Conservation (phyloP, 2,329 filamentous ascomycete species). For the Fusarium coffeatum region DNA sequence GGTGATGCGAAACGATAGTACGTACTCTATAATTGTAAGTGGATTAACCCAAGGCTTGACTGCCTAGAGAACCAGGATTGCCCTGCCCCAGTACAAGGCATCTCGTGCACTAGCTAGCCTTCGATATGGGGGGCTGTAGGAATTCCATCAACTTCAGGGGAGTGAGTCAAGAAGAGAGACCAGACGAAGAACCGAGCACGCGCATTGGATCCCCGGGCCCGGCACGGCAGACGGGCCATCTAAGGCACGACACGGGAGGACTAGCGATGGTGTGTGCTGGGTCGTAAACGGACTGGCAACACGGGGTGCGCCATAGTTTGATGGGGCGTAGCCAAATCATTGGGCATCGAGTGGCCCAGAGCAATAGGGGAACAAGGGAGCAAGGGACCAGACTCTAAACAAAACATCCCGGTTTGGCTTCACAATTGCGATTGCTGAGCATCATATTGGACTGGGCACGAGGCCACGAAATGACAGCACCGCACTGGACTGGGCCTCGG, state of each 20-base stretch:
- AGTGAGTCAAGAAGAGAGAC: slow-evolving; percentile 42
- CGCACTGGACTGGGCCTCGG: slow-evolving; percentile 13
- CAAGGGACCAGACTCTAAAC: slow-evolving; percentile 35
- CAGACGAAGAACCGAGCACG: slow-evolving; percentile 32
- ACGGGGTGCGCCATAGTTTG: slow-evolving; percentile 30
- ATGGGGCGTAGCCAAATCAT: slow-evolving; percentile 42
- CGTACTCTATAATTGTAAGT: slow-evolving; percentile 40
- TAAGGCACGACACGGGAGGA: slow-evolving; percentile 35
- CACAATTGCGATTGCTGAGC: slow-evolving; percentile 16
- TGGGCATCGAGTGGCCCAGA: slow-evolving; percentile 41
- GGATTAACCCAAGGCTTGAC: slow-evolving; percentile 33
- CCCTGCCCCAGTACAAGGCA: slow-evolving; percentile 37
- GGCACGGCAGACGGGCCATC: slow-evolving; percentile 38
- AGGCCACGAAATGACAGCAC: slow-evolving; percentile 30
- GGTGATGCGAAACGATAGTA: slow-evolving; percentile 36
- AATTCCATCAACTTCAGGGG: slow-evolving; percentile 23
- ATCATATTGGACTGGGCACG: slow-evolving; percentile 17
- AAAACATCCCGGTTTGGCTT: slow-evolving; percentile 23
- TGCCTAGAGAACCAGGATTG: slow-evolving; percentile 40
- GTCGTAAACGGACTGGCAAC: slow-evolving; percentile 18
- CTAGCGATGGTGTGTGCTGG: slow-evolving; percentile 35
- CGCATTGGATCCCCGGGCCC: slow-evolving; percentile 31
- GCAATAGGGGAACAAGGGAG: slow-evolving; percentile 15
- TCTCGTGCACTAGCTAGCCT: slow-evolving; percentile 35
- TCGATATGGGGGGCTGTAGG: slow-evolving; percentile 25